A percentile compares a stretch with the other conserved stretches of the same genome.
phyloP scores from a whole-genome alignment of 352 stramenopile species.

The Globisporangium uncinulatum region DNA sequence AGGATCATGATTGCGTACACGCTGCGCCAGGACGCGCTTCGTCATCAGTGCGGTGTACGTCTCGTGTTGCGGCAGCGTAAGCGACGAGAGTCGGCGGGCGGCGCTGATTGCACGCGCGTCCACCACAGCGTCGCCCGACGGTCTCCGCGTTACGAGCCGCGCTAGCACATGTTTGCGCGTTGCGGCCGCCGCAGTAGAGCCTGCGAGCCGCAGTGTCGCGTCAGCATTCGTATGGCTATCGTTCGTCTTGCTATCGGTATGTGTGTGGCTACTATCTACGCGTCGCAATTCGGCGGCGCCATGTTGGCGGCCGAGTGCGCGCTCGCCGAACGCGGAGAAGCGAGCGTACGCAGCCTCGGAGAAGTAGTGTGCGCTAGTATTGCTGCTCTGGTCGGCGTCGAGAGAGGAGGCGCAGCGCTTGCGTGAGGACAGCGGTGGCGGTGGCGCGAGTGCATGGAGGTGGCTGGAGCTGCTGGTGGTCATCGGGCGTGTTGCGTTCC shows the following conservation, averaged over 20 bases:
- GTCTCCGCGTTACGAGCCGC: slow-evolving; percentile 12
- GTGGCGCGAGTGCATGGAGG: slow-evolving; percentile 36
- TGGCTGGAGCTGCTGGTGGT: background rate
- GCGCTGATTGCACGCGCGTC: slow-evolving; percentile 23
- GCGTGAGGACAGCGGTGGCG: slow-evolving; percentile 31
- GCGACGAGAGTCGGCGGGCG: slow-evolving; percentile 33
- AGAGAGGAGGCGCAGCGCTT: slow-evolving; percentile 28
- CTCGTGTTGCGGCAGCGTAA: slow-evolving; percentile 46
- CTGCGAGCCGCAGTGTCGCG: too few species aligned
- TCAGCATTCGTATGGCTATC: too few species aligned
- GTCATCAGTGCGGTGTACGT: slow-evolving; percentile 40
- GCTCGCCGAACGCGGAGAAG: slow-evolving; percentile 26
- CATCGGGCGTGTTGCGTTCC: background rate
- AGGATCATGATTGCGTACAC: slow-evolving; percentile 19
- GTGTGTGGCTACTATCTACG: slow-evolving; percentile 4
- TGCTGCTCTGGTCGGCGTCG: background rate
- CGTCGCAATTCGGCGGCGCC: slow-evolving; percentile 19
- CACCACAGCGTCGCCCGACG: slow-evolving; percentile 10
- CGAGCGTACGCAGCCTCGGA: slow-evolving; percentile 27
- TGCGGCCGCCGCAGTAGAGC: too few species aligned
- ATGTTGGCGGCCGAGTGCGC: slow-evolving; percentile 21
- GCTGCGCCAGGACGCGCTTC: slow-evolving; percentile 34
- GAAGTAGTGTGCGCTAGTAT: slow-evolving; percentile 22
- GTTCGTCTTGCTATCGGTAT: too few species aligned
- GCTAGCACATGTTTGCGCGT: slow-evolving; percentile 25